Base-by-base conservation (phyloP, 768 basidiomycete species). In the Mycena pura region DNA sequence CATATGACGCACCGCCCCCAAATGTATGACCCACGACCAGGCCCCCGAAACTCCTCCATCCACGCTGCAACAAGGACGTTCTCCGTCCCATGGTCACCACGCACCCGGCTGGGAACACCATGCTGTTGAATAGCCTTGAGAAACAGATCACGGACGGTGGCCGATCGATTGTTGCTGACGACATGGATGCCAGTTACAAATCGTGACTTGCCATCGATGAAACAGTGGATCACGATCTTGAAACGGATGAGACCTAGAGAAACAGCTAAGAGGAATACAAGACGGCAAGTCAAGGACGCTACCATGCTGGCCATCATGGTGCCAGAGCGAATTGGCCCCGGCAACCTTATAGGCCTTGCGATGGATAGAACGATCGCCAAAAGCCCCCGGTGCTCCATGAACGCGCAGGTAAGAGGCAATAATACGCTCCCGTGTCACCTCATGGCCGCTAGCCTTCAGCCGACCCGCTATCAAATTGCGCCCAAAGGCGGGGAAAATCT, bases 171-270 rank as follows among this genome's bases (percentile, higher is more conserved):
- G 65, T 83, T 82, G 68, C 69, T 73, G 59, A 67, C 73, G 2
- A 72, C 78, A 13, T 63, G 45, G 25, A 82, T 66, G 5, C 74
- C 77, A 6, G 69, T 68, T 2, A 82, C 63, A 17, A 77, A 66
- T 6, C 77, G 67, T 1, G 76, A 76, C 48, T 74, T 73, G 3
- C 81, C 79, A 69, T 82, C 79, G 14, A 82, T 74, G 40, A 75
- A 76, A 3, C 68, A 68, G 52, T 78, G 77, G 4, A 71, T 72
- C 4, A 77, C 68, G 27, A 76, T 66, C 34, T 70, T 68, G 56
- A 61, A 72, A 6, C 54, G 46, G 24, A 73, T 71, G 2, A 76
- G 59, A 15, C 68, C 69, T 71, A 28, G 17, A 29, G 17, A 9
- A 36, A 9, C 8, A 17, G 9, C 10, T 36, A 17, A 25, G 31